These are phyloP conservation scores for Pleurotus cornucopiae DNA, from an alignment of 768 basidiomycete species.

Conservation along the genomic window DNA sequence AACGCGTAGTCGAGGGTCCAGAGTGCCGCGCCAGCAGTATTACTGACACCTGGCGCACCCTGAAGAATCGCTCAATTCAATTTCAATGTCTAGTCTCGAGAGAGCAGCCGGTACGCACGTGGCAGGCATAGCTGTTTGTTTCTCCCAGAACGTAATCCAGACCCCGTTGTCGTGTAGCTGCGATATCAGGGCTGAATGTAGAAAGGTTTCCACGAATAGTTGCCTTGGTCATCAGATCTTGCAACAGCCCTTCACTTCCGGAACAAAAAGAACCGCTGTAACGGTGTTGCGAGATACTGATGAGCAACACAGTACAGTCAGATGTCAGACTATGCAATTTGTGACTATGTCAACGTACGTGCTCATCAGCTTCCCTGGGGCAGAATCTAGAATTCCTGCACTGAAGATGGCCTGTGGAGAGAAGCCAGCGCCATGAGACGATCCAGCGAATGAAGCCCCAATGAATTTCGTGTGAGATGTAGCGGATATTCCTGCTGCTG, in stretches of 20 bases:
- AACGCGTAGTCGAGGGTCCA: conserved; percentile 68
- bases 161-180: conserved; percentile 37
- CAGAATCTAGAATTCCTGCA: conserved; percentile 43
- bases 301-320: not conserved
- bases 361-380: conserved; percentile 45
- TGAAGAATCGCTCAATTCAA: conserved; percentile 11
- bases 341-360: conserved; percentile 33
- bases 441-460: conserved; percentile 45
- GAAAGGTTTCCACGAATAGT: conserved; percentile 55
- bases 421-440: conserved; percentile 45
- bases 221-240: conserved; percentile 64
- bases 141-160: conserved; percentile 61
- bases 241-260: conserved; percentile 48
- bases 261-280: conserved; percentile 51
- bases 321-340: not conserved
- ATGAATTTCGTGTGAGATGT: conserved; percentile 40
- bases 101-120: conserved; percentile 22
- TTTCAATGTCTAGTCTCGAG: not conserved
- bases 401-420: conserved; percentile 59
- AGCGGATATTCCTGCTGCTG: conserved; percentile 30
- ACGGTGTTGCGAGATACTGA: conserved; percentile 51
- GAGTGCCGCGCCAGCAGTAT: conserved; percentile 65
- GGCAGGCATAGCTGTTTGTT: conserved; percentile 50
- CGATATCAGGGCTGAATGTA: conserved; percentile 47
- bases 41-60: conserved; percentile 56